phyloP scores from a whole-genome alignment of 2,329 filamentous ascomycete species.

The Penicillium sp. region DNA sequence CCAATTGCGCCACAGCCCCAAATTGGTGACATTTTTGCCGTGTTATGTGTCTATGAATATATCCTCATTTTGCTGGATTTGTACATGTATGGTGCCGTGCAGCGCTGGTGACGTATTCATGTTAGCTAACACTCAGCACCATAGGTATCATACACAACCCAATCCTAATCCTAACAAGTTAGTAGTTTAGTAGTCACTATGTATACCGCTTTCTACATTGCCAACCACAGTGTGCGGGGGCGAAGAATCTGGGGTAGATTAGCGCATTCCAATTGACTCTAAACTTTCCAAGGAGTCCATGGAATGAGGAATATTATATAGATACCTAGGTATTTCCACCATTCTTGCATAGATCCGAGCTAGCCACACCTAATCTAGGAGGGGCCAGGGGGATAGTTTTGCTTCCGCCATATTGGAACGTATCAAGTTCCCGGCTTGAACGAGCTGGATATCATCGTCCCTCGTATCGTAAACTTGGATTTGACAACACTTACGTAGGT shows the following conservation, averaged over 20 bases:
- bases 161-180: background rate
- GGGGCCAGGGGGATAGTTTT: background rate
- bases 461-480: background rate
- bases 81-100: background rate
- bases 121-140: background rate
- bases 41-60: background rate
- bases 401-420: background rate
- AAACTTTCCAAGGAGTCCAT: background rate
- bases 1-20: background rate
- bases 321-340: no score
- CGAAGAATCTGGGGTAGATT: conserved; percentile 5
- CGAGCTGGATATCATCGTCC: background rate
- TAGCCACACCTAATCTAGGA: background rate
- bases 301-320: background rate
- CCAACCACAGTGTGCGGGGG: background rate
- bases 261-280: conserved; percentile 2
- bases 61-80: fast-evolving
- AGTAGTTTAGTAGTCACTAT: background rate
- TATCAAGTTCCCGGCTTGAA: background rate
- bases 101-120: background rate
- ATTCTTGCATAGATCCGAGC: no score
- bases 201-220: background rate
- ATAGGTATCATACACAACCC: no score
- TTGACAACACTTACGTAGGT: background rate
- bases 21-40: background rate